Evolutionary conservation across 345 rosid species (phyloP), one percentile per base, ranked within the genome.

Genomic region (Ceriops tagal): DNA sequence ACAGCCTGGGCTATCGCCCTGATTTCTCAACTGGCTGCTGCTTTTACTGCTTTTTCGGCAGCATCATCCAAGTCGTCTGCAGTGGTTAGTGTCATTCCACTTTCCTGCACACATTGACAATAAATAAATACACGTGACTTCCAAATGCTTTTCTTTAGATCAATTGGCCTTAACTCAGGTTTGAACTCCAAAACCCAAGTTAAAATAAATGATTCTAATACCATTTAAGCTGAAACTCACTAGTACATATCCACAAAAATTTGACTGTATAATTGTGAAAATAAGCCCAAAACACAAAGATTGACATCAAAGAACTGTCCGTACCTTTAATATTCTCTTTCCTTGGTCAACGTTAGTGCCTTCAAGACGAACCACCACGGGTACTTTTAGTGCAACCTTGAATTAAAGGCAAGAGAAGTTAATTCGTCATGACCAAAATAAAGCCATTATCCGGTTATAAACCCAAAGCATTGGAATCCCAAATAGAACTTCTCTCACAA

Each of bases 41-140:
- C 80, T 82, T 89, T 87, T 31, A 92, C 98, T 15, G 96, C 98
- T 83, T 92, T 96, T 73, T 96, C 96, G 0, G 99, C 99, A 11
- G 99, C 99, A 78, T 92, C 98, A 67, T 95, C 99, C 77, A 95
- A 82, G 79, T 92, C 96, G 73, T 95, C 98, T 11, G 99, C 99
- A 0, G 98, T 90, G 62, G 92, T 77, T 61, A 95, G 86, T 18
- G 84, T 56, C 97, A 95, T 87, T 68, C 91, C 96, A 78, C 98
- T 95, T 71, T 95, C 99, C 99, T 89, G 88, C 73, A 79, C 15
- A 59, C 28, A 55, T 22, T 13, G 16, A 22, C 16, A 22, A 6
- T 26, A 55, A 55, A 55, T 55, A 55, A 55, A 55, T 4, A 55
- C 15, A 13, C 49, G 3, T 13, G 3, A 43, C 49, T 2, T 11